Evolutionary conservation across 1,284 basidiomycete genomes (phyloP).

Genomic region (Kwoniella shivajii): DNA sequence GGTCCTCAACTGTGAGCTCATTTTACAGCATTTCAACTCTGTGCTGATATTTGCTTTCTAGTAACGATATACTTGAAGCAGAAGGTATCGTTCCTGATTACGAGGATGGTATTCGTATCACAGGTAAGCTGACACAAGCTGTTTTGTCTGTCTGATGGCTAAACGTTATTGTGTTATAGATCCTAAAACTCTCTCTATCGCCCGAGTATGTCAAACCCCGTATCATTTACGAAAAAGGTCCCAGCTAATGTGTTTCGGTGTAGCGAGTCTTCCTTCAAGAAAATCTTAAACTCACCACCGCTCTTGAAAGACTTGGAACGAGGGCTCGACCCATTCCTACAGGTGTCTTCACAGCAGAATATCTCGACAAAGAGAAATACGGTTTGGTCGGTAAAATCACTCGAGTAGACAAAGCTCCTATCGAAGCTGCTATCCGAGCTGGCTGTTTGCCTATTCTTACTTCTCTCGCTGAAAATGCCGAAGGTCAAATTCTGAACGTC

Average conservation of each 20-base stretch:
- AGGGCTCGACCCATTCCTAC: conserved; percentile 93
- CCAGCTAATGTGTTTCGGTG: conserved; percentile 1
- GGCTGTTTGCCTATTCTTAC: conserved; percentile 92
- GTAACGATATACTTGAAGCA: conserved; percentile 82
- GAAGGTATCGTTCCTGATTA: conserved; percentile 92
- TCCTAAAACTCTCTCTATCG: conserved; percentile 86
- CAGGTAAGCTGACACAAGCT: conserved; percentile 61
- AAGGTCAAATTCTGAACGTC: conserved; percentile 94
- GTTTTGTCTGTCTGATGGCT: background rate
- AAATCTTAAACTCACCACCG: conserved; percentile 87
- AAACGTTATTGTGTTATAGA: conserved; percentile 60
- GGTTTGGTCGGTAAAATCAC: conserved; percentile 93
- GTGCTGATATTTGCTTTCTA: conserved; percentile 20
- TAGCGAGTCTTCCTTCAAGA: conserved; percentile 89
- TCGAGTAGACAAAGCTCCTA: conserved; percentile 86
- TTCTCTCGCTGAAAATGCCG: conserved; percentile 83
- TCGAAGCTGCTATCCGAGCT: conserved; percentile 90
- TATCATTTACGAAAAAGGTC: background rate
- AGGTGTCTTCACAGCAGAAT: conserved; percentile 92
- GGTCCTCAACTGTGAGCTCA: conserved; percentile 73
- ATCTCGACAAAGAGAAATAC: conserved; percentile 90
- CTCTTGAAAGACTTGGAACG: conserved; percentile 87
- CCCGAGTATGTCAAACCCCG: conserved; percentile 59
- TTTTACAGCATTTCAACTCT: background rate
- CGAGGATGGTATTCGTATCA: conserved; percentile 92